phyloP scores from a whole-genome alignment of 805 yeast species.

The Komagataella pastoris region DNA sequence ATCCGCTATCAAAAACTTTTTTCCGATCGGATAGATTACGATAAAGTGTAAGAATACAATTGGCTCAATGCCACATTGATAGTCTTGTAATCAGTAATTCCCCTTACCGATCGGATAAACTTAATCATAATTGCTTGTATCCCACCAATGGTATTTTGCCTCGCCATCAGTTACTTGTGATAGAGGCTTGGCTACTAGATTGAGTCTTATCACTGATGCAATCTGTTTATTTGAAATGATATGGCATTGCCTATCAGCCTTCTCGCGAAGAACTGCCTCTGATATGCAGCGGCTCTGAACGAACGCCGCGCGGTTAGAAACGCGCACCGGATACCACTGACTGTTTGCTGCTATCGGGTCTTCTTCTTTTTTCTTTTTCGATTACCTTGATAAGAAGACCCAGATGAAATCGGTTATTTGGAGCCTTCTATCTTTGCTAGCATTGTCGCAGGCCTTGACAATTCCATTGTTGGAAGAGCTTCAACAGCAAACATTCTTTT shows the following conservation, averaged over 20 bases:
- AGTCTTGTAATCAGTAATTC: not conserved
- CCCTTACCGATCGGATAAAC: not conserved
- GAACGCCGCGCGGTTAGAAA: not conserved
- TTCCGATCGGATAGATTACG: not conserved
- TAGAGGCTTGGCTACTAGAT: not conserved
- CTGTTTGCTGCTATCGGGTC: not conserved
- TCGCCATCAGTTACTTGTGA: not conserved
- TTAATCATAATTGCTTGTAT: no score
- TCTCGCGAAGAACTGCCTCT: not conserved
- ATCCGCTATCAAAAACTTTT: not conserved
- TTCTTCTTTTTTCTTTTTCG: not conserved
- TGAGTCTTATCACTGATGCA: not conserved
- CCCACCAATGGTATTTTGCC: not conserved
- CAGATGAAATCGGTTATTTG: not conserved
- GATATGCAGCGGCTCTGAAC: not conserved
- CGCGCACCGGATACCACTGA: not conserved
- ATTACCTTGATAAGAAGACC: not conserved
- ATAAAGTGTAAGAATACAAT: not conserved
- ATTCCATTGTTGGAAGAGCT: not conserved
- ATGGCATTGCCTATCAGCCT: not conserved
- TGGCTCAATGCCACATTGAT: not conserved
- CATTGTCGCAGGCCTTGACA: not conserved
- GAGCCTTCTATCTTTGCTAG: not conserved
- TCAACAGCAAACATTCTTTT: not conserved
- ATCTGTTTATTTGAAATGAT: not conserved